These are phyloP conservation scores for Cutaneotrichosporon sp. DNA, from an alignment of 1,284 basidiomycete genomes.

Conservation along the genomic window DNA sequence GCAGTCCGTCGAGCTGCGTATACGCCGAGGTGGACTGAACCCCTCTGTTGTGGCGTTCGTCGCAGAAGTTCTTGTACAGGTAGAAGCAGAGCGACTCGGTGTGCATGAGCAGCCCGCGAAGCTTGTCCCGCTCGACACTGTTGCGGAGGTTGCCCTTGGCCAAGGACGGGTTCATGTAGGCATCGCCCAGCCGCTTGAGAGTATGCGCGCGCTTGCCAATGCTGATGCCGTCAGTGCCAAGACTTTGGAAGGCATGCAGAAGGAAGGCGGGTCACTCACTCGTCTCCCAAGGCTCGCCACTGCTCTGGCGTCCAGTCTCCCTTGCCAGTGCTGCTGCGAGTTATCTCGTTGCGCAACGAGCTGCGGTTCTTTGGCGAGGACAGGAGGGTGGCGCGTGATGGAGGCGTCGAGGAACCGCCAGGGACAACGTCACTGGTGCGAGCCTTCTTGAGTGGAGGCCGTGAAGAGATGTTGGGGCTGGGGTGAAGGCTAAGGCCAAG, in stretches of 20 bases:
- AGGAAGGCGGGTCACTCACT: slow-evolving; percentile 14
- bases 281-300: slow-evolving; percentile 12
- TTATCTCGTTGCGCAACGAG: slow-evolving; percentile 26
- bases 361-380: slow-evolving; percentile 15
- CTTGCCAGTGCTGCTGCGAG: slow-evolving; percentile 14
- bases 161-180: slow-evolving; percentile 29
- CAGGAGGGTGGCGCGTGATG: background rate
- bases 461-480: slow-evolving; percentile 3
- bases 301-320: slow-evolving; percentile 26
- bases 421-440: slow-evolving; percentile 13
- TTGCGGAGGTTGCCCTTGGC: slow-evolving; percentile 31
- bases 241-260: slow-evolving; percentile 5
- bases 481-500: slow-evolving; percentile 20
- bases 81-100: slow-evolving; percentile 58
- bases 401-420: background rate
- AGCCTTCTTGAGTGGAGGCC: slow-evolving; percentile 22
- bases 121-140: slow-evolving; percentile 31
- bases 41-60: slow-evolving; percentile 49
- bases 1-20: slow-evolving; percentile 34
- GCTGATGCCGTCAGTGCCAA: slow-evolving; percentile 11
- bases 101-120: slow-evolving; percentile 53
- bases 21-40: slow-evolving; percentile 36
- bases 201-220: slow-evolving; percentile 34
- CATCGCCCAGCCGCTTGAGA: slow-evolving; percentile 48
- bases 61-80: slow-evolving; percentile 57